Conservation (phyloP, 306 rosid genomes). For the Quercus dentata region DNA sequence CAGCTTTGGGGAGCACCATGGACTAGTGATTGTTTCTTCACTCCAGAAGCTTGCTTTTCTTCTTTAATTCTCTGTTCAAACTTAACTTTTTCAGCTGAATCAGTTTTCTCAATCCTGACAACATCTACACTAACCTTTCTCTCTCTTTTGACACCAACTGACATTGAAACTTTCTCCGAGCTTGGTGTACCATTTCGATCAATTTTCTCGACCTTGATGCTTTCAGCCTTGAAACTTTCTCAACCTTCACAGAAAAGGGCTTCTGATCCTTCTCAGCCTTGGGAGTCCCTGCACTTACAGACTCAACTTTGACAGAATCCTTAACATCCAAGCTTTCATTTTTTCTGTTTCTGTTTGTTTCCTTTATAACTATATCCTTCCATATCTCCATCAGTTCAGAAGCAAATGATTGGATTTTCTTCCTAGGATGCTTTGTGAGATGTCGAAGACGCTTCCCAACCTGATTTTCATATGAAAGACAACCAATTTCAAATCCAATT, state of each 20-base stretch:
- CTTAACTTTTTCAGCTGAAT: constrained; percentile 42
- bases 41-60: constrained; percentile 39
- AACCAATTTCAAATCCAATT: not conserved
- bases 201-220: constrained; percentile 53
- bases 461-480: constrained; percentile 32
- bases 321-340: constrained; percentile 47
- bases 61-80: constrained; percentile 60
- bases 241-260: not conserved
- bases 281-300: constrained; percentile 49
- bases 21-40: constrained; percentile 43
- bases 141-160: constrained; percentile 11
- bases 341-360: constrained; percentile 61
- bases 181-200: constrained; percentile 48
- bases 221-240: constrained; percentile 44
- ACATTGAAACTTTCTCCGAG: constrained; percentile 29
- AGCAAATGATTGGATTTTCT: constrained; percentile 70
- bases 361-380: constrained; percentile 76
- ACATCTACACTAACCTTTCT: constrained; percentile 31
- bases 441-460: constrained; percentile 85
- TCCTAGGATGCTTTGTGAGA: constrained; percentile 80
- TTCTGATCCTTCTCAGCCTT: constrained; percentile 50
- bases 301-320: constrained; percentile 35
- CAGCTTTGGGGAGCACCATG: constrained; percentile 61
- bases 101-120: constrained; percentile 49
- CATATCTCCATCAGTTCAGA: constrained; percentile 72